These are phyloP conservation scores for Vachellia collinsii DNA, from an alignment of 306 rosid genomes.

Conservation along the genomic window DNA sequence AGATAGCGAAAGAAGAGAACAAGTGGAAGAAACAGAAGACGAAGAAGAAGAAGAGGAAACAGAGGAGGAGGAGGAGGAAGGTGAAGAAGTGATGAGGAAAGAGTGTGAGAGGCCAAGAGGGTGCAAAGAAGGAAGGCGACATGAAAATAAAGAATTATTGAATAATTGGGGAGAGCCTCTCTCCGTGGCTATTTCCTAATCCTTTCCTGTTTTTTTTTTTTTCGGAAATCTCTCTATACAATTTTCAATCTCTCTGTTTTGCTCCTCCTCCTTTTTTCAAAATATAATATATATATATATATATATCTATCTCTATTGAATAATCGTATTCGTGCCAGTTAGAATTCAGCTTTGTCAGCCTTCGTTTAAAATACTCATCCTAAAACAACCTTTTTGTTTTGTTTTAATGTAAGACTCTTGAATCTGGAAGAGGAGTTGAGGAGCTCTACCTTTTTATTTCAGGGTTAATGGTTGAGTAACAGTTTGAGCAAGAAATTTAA, in stretches of 20 bases:
- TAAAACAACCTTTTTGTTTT: too few species aligned
- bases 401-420: too few species aligned
- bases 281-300: too few species aligned
- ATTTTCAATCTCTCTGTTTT: not conserved
- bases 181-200: conserved; percentile 61
- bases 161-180: conserved; percentile 53
- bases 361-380: too few species aligned
- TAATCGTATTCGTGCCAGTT: too few species aligned
- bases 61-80: not conserved
- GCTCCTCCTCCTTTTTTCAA: not conserved
- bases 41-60: not conserved
- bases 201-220: not conserved
- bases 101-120: conserved; percentile 55
- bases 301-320: too few species aligned
- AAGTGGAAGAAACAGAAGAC: not conserved
- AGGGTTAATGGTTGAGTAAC: too few species aligned
- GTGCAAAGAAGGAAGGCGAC: conserved; percentile 63
- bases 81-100: conserved; percentile 38
- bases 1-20: conserved; percentile 19
- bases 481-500: too few species aligned
- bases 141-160: conserved; percentile 48
- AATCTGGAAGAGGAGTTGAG: too few species aligned
- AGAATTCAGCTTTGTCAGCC: too few species aligned
- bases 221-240: not conserved
- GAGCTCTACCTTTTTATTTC: too few species aligned